A percentile compares a stretch with the other conserved stretches of the same genome.
These are phyloP conservation scores for Podaxis rugospora DNA, from an alignment of 768 basidiomycete species.

Conservation along the genomic window DNA sequence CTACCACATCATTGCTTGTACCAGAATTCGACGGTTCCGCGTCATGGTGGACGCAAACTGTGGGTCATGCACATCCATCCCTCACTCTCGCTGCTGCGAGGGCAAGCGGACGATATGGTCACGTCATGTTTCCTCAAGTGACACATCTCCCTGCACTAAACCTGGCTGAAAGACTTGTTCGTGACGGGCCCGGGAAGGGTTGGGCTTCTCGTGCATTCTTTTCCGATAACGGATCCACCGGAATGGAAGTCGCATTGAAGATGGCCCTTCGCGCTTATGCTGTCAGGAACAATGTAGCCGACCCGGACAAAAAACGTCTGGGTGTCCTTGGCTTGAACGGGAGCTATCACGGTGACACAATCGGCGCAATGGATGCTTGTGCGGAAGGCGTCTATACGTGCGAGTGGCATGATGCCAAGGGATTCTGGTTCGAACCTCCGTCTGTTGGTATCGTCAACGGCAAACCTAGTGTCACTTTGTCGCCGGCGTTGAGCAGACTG, in stretches of 20 bases:
- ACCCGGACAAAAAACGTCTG: slow-evolving; percentile 42
- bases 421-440: slow-evolving; percentile 92
- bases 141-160: slow-evolving; percentile 81
- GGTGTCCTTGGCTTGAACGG: slow-evolving; percentile 86
- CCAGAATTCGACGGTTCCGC: slow-evolving; percentile 86
- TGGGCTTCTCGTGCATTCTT: slow-evolving; percentile 94
- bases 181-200: slow-evolving; percentile 73
- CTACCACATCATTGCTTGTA: slow-evolving; percentile 30
- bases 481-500: slow-evolving; percentile 38
- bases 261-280: slow-evolving; percentile 84
- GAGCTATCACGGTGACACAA: slow-evolving; percentile 97
- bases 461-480: slow-evolving; percentile 46
- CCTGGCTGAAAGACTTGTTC: slow-evolving; percentile 75
- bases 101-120: slow-evolving; percentile 91
- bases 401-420: slow-evolving; percentile 93
- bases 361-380: slow-evolving; percentile 94
- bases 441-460: slow-evolving; percentile 68
- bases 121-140: slow-evolving; percentile 93
- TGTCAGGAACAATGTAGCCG: slow-evolving; percentile 31
- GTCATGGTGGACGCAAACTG: slow-evolving; percentile 96
- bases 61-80: slow-evolving; percentile 77
- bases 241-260: slow-evolving; percentile 96
- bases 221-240: slow-evolving; percentile 94
- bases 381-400: slow-evolving; percentile 90
- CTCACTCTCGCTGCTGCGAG: slow-evolving; percentile 84